Evolutionary conservation across 768 basidiomycete genomes (phyloP).

Genomic region (Lactarius vividus): DNA sequence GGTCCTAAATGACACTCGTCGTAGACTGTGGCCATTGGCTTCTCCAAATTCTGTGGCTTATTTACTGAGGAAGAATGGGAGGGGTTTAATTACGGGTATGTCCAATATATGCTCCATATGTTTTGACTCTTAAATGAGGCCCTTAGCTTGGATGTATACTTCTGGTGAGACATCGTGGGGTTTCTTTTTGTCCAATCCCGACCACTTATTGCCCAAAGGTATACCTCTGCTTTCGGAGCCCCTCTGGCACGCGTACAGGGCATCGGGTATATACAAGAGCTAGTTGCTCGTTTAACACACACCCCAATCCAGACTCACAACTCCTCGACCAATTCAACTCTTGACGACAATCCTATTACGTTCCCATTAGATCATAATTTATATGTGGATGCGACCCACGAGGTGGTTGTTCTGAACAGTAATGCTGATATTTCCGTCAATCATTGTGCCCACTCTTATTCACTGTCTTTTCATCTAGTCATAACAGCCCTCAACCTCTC

Average conservation of each 20-base stretch:
- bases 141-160: constrained; percentile 57
- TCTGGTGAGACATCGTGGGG: constrained; percentile 43
- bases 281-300: constrained; percentile 78
- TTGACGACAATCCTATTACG: constrained; percentile 62
- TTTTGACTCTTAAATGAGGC: constrained; percentile 29
- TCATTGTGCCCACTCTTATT: constrained; percentile 5
- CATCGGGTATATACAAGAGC: constrained; percentile 78
- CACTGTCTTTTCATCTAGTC: constrained; percentile 40
- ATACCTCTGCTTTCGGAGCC: constrained; percentile 77
- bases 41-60: constrained; percentile 86
- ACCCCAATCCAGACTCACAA: constrained; percentile 68
- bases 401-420: constrained; percentile 89
- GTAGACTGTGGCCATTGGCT: constrained; percentile 87
- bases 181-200: not conserved
- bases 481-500: constrained; percentile 84
- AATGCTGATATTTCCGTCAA: constrained; percentile 29
- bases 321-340: constrained; percentile 80
- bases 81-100: constrained; percentile 82
- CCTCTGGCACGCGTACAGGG: constrained; percentile 76
- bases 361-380: constrained; percentile 71
- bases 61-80: constrained; percentile 94
- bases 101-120: constrained; percentile 39
- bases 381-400: constrained; percentile 89
- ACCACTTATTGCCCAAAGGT: constrained; percentile 35
- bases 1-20: not conserved